Conservation (phyloP, 306 rosid species). For the Trifolium pratense region DNA sequence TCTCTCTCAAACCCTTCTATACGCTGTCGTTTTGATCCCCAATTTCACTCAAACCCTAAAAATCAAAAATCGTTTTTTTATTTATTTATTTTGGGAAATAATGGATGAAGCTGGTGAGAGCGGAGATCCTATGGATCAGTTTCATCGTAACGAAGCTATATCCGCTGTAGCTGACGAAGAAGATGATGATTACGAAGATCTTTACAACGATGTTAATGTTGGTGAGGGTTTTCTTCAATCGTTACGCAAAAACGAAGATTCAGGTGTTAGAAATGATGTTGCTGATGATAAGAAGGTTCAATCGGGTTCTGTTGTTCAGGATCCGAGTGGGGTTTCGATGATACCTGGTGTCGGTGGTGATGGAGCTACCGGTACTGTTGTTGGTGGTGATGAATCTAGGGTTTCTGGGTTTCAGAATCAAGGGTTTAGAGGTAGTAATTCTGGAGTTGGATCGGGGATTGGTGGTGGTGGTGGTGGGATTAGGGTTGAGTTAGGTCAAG, state of each 20-base stretch:
- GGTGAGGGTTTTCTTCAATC: conserved; percentile 95
- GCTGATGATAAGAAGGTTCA: conserved; percentile 60
- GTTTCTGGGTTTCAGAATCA: conserved; percentile 65
- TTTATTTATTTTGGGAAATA: neutral
- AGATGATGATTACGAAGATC: conserved; percentile 94
- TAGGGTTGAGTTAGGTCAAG: conserved; percentile 83
- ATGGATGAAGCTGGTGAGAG: conserved; percentile 78
- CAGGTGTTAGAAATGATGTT: conserved; percentile 56
- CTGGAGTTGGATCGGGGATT: conserved; percentile 57
- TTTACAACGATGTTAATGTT: conserved; percentile 92
- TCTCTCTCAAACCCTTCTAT: neutral
- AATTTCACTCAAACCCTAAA: conserved; percentile 37
- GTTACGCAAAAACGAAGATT: conserved; percentile 71
- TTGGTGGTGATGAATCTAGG: conserved; percentile 48
- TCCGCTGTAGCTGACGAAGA: conserved; percentile 97
- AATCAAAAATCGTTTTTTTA: neutral
- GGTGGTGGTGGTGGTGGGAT: conserved; percentile 60
- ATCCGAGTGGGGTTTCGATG: conserved; percentile 44
- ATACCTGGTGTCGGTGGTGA: conserved; percentile 55
- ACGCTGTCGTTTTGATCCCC: conserved; percentile 17
- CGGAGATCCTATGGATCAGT: conserved; percentile 80
- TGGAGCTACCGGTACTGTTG: neutral
- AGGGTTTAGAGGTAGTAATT: conserved; percentile 72
- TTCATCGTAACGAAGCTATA: conserved; percentile 97
- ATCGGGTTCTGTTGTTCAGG: conserved; percentile 36